These are phyloP conservation scores for Exophiala xenobiotica DNA, from an alignment of 2,329 filamentous ascomycete species.

Conservation along the genomic window DNA sequence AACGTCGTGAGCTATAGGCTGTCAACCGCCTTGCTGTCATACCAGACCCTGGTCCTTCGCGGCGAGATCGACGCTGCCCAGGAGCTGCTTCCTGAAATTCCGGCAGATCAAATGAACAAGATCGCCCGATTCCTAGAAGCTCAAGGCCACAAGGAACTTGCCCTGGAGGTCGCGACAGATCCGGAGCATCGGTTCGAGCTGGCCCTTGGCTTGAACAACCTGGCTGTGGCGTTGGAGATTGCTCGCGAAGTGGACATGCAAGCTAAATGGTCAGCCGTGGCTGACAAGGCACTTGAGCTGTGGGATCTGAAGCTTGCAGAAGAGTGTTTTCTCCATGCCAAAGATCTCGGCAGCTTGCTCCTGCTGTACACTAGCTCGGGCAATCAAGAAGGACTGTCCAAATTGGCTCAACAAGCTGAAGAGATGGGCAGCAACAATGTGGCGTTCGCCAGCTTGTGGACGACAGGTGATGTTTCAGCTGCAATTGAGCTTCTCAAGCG, in stretches of 20 bases:
- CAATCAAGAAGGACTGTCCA: conserved; percentile 70
- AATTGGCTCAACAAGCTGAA: conserved; percentile 72
- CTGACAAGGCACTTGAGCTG: conserved; percentile 78
- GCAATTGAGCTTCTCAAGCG: conserved; percentile 77
- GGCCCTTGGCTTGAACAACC: conserved; percentile 75
- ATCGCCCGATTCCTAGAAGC: conserved; percentile 96
- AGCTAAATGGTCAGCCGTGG: conserved; percentile 98
- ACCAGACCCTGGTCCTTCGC: conserved; percentile 91
- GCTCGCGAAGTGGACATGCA: conserved; percentile 81
- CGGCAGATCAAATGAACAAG: conserved; percentile 94
- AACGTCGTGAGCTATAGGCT: conserved; percentile 85
- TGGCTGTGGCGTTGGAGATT: conserved; percentile 81
- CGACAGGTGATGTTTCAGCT: conserved; percentile 75
- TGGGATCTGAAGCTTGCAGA: conserved; percentile 89
- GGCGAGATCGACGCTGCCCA: conserved; percentile 89
- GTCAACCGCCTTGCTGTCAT: conserved; percentile 90
- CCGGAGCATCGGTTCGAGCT: conserved; percentile 96
- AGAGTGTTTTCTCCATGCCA: conserved; percentile 88
- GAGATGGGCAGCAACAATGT: conserved; percentile 83
- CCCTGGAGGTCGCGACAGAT: conserved; percentile 90
- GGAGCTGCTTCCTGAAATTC: conserved; percentile 79
- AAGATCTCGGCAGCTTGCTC: conserved; percentile 84
- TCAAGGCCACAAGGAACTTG: conserved; percentile 94
- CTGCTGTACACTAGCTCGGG: conserved; percentile 85
- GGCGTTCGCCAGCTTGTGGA: conserved; percentile 87